phyloP scores from a whole-genome alignment of 768 basidiomycete genomes.

The Termitomyces bulborhizus region DNA sequence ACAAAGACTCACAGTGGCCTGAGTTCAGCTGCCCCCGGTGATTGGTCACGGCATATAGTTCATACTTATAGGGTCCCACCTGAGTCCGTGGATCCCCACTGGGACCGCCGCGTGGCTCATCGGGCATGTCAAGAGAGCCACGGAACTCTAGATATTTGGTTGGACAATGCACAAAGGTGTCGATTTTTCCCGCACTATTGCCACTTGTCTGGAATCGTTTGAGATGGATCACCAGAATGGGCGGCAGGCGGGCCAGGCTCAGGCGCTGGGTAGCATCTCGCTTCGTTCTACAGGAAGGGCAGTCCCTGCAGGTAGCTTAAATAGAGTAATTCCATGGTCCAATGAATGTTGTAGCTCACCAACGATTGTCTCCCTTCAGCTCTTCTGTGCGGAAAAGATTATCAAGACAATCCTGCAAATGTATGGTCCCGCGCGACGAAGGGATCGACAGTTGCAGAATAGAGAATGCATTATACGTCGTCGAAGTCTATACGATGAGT shows the following conservation, averaged over 20 bases:
- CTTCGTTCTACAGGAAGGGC: slow-evolving; percentile 87
- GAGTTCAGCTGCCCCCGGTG: slow-evolving; percentile 92
- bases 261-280: slow-evolving; percentile 83
- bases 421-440: slow-evolving; percentile 47
- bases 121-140: slow-evolving; percentile 74
- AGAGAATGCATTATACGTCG: slow-evolving; percentile 96
- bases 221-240: slow-evolving; percentile 86
- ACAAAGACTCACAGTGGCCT: slow-evolving; percentile 78
- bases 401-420: slow-evolving; percentile 78
- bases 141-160: slow-evolving; percentile 40
- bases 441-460: slow-evolving; percentile 91
- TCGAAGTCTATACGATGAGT: slow-evolving; percentile 69
- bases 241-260: slow-evolving; percentile 87
- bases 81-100: slow-evolving; percentile 74
- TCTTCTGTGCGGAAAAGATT: slow-evolving; percentile 88
- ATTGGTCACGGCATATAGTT: slow-evolving; percentile 93
- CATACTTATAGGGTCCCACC: slow-evolving; percentile 87
- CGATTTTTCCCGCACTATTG: slow-evolving; percentile 92
- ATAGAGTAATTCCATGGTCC: too few relatives aligned
- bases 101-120: slow-evolving; percentile 24
- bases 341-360: slow-evolving; percentile 41
- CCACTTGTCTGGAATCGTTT: slow-evolving; percentile 92
- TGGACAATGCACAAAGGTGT: slow-evolving; percentile 92
- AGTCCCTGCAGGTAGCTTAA: slow-evolving; percentile 56
- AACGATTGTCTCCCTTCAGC: slow-evolving; percentile 89